Conservation (phyloP, 352 stramenopile species). For the Phytophthora agathidicida region DNA sequence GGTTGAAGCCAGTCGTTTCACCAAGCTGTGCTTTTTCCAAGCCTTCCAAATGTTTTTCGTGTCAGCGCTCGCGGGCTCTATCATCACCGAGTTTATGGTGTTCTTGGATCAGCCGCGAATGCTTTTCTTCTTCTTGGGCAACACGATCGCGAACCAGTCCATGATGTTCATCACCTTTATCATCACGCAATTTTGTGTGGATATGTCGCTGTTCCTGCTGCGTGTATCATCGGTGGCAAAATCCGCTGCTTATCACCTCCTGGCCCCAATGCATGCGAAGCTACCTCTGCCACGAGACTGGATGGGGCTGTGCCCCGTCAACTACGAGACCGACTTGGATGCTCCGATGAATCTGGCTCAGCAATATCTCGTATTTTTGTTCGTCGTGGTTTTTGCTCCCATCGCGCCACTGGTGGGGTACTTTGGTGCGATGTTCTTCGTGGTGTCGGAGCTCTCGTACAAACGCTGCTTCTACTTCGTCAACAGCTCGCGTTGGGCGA, state of each 20-base stretch:
- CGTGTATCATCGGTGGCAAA: slow-evolving; percentile 56
- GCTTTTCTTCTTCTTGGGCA: slow-evolving; percentile 73
- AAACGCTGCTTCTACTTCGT: slow-evolving; percentile 75
- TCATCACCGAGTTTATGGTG: slow-evolving; percentile 60
- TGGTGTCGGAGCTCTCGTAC: slow-evolving; percentile 71
- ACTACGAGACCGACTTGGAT: slow-evolving; percentile 60
- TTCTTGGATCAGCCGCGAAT: slow-evolving; percentile 71
- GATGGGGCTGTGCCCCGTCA: slow-evolving; percentile 62
- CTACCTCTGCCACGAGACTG: slow-evolving; percentile 50
- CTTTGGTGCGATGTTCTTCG: slow-evolving; percentile 69
- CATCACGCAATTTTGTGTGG: slow-evolving; percentile 72
- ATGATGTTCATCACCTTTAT: slow-evolving; percentile 85
- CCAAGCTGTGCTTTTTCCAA: slow-evolving; percentile 81
- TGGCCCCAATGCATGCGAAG: slow-evolving; percentile 64
- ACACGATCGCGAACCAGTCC: slow-evolving; percentile 76
- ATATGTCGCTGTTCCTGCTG: slow-evolving; percentile 66
- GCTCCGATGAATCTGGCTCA: slow-evolving; percentile 64
- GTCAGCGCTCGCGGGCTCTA: slow-evolving; percentile 65
- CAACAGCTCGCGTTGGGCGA: slow-evolving; percentile 61
- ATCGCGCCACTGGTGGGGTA: slow-evolving; percentile 78
- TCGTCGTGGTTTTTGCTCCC: slow-evolving; percentile 73
- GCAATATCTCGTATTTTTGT: slow-evolving; percentile 75
- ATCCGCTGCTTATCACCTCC: slow-evolving; percentile 44
- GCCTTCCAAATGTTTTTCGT: slow-evolving; percentile 88
- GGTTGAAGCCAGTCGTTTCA: slow-evolving; percentile 72